Evolutionary conservation across 176 grass and related monocot species (phyloP).

Genomic region (Paspalum notatum): DNA sequence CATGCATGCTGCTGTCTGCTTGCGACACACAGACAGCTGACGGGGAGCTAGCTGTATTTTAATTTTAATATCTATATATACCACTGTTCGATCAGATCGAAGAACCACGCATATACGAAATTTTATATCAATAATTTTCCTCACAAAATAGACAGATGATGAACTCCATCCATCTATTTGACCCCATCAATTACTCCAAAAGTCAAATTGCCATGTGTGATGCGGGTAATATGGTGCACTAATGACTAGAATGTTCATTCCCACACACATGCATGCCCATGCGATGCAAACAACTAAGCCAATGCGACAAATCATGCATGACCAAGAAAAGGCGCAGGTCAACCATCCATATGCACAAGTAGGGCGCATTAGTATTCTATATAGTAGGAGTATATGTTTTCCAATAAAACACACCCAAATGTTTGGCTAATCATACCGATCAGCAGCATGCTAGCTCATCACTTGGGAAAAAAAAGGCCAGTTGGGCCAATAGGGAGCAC

Average conservation of each 20-base stretch:
- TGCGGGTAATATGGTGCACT: neutral
- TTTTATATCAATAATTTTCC: too few species aligned
- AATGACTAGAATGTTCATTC: slow-evolving; percentile 26
- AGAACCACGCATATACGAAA: too few species aligned
- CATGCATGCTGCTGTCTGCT: too few species aligned
- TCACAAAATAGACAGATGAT: neutral
- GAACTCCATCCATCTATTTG: neutral
- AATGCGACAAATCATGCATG: neutral
- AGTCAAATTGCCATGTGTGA: slow-evolving; percentile 10
- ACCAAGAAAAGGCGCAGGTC: slow-evolving; percentile 6
- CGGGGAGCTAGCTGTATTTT: too few species aligned
- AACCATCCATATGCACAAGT: neutral
- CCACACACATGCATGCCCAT: neutral
- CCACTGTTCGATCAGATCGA: too few species aligned
- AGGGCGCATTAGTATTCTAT: neutral
- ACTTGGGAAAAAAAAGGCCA: neutral
- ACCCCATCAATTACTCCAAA: neutral
- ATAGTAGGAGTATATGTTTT: neutral
- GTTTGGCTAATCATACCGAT: too few species aligned
- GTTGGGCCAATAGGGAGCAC: slow-evolving; percentile 27
- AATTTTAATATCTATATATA: too few species aligned
- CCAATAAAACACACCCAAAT: too few species aligned
- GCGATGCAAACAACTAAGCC: too few species aligned
- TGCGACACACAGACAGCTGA: too few species aligned
- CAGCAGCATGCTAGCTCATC: too few species aligned